phyloP scores from a whole-genome alignment of 192 early-diverging fungal species.

The Gamsiella multidivaricata region DNA sequence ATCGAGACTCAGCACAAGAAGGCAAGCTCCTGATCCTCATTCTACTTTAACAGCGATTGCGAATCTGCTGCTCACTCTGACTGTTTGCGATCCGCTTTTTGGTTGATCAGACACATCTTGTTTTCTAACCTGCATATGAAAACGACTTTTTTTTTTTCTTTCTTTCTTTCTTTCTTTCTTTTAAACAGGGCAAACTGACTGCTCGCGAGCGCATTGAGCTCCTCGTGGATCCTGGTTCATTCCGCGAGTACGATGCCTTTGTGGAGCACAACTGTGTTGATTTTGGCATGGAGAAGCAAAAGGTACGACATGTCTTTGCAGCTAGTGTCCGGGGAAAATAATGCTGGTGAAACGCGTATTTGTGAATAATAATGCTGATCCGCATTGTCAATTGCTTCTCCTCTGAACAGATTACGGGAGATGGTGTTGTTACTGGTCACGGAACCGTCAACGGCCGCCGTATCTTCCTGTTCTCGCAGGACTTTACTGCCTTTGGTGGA shows the following conservation, averaged over 20 bases:
- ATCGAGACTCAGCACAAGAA: slow-evolving; percentile 89
- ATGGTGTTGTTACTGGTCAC: slow-evolving; percentile 96
- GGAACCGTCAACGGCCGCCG: slow-evolving; percentile 93
- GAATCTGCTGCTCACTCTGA: too few relatives aligned
- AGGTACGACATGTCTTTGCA: slow-evolving; percentile 59
- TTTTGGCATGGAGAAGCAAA: slow-evolving; percentile 86
- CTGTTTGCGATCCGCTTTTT: too few relatives aligned
- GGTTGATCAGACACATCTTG: too few relatives aligned
- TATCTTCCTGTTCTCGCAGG: slow-evolving; percentile 92
- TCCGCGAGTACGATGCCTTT: slow-evolving; percentile 93
- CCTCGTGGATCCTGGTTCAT: slow-evolving; percentile 84
- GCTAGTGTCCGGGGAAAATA: neutral
- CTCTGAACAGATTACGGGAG: slow-evolving; percentile 88
- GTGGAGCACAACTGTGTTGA: slow-evolving; percentile 94
- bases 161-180: too few relatives aligned
- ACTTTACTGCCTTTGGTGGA: slow-evolving; percentile 95
- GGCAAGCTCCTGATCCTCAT: slow-evolving; percentile 59
- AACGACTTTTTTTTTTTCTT: too few relatives aligned
- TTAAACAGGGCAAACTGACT: slow-evolving; percentile 86
- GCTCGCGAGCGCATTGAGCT: slow-evolving; percentile 91
- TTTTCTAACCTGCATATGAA: too few relatives aligned
- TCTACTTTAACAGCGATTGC: slow-evolving; percentile 3
- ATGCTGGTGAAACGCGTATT: too few relatives aligned
- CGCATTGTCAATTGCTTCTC: too few relatives aligned
- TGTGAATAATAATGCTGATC: too few relatives aligned